Percentiles rank a stretch among this genome's conserved stretches.
Conservation (phyloP, 2,329 filamentous ascomycete genomes). For the Thielaviopsis ethacetica region DNA sequence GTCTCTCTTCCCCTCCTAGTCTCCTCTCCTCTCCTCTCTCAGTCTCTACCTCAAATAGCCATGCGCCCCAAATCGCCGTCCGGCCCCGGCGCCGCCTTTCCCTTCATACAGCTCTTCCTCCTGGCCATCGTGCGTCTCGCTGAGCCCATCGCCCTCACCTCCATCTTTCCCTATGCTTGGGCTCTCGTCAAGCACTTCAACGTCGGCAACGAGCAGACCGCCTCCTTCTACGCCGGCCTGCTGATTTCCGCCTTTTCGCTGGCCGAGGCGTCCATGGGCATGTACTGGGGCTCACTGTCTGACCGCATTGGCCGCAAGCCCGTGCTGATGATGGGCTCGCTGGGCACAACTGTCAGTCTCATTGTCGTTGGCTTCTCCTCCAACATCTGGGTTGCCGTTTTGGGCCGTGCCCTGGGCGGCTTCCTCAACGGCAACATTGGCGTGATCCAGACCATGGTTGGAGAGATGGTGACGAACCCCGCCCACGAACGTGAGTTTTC, state of each 20-base stretch:
- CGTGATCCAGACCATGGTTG: conserved; percentile 87
- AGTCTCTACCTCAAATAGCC: no score
- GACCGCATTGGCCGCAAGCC: conserved; percentile 76
- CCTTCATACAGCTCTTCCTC: conserved; percentile 65
- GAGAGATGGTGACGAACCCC: conserved; percentile 66
- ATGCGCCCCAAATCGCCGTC: background rate
- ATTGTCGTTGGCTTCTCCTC: conserved; percentile 66
- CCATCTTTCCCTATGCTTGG: conserved; percentile 87
- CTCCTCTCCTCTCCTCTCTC: no score
- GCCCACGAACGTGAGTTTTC: conserved; percentile 63
- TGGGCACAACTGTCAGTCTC: conserved; percentile 70
- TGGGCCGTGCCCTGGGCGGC: conserved; percentile 62
- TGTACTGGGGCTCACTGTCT: conserved; percentile 75
- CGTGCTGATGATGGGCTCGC: conserved; percentile 63
- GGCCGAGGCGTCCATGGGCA: conserved; percentile 66
- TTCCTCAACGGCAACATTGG: conserved; percentile 84
- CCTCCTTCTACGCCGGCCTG: conserved; percentile 74
- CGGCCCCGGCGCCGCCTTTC: conserved; percentile 45
- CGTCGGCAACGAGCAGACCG: conserved; percentile 55
- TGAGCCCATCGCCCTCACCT: conserved; percentile 83
- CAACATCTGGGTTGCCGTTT: conserved; percentile 70
- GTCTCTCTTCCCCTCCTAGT: no score
- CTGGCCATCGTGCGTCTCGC: conserved; percentile 83
- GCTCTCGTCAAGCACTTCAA: conserved; percentile 62
- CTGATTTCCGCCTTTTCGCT: conserved; percentile 77